These are phyloP conservation scores for Termitomyces sp. DNA, from an alignment of 768 basidiomycete species.

Conservation along the genomic window DNA sequence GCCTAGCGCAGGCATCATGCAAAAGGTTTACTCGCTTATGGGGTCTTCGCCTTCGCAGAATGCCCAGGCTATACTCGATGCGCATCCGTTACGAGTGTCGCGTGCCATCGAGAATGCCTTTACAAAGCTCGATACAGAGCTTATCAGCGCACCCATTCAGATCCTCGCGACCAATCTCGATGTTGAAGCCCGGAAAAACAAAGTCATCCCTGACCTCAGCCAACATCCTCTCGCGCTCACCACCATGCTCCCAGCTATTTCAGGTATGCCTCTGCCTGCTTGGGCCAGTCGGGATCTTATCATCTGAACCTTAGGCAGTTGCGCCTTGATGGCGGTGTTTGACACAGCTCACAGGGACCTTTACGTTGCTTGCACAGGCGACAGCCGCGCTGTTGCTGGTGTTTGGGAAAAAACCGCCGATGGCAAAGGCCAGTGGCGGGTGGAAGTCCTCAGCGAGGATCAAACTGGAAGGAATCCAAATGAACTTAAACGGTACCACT, in stretches of 20 bases:
- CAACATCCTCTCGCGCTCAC: slow-evolving; percentile 67
- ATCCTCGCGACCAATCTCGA: slow-evolving; percentile 59
- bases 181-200: slow-evolving; percentile 46
- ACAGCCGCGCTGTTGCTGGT: slow-evolving; percentile 94
- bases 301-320: slow-evolving; percentile 60
- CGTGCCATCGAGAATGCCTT: slow-evolving; percentile 77
- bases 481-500: slow-evolving; percentile 72
- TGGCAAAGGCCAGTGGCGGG: slow-evolving; percentile 77
- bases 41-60: slow-evolving; percentile 29
- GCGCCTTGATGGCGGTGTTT: slow-evolving; percentile 84
- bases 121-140: slow-evolving; percentile 77
- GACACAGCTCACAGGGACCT: slow-evolving; percentile 81
- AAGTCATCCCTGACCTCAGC: slow-evolving; percentile 60
- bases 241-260: slow-evolving; percentile 80
- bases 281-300: slow-evolving; percentile 8
- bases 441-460: slow-evolving; percentile 93
- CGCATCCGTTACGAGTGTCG: slow-evolving; percentile 53
- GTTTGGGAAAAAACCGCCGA: slow-evolving; percentile 72
- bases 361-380: slow-evolving; percentile 90
- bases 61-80: slow-evolving; percentile 20
- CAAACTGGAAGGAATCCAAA: slow-evolving; percentile 91
- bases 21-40: slow-evolving; percentile 35
- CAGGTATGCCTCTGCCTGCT: slow-evolving; percentile 38
- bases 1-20: slow-evolving; percentile 28
- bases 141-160: slow-evolving; percentile 74